Conservation (phyloP, 495 filamentous ascomycete genomes). For the Lophiostoma macrostomum region DNA sequence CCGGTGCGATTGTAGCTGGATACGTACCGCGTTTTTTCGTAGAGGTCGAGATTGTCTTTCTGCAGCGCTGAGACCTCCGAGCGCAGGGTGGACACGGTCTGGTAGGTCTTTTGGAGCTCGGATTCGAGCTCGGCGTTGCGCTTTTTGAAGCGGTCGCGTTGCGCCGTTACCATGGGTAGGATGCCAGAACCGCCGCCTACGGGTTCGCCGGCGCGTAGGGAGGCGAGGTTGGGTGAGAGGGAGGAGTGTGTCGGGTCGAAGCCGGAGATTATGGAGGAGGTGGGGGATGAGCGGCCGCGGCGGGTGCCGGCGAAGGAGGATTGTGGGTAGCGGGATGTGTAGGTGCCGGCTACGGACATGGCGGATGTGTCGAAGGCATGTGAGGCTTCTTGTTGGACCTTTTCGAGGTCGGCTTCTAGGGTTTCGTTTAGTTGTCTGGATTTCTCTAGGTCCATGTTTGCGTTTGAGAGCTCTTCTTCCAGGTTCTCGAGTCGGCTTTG, state of each 20-base stretch:
- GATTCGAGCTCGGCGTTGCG: conserved; percentile 87
- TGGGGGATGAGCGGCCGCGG: conserved; percentile 67
- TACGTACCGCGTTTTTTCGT: conserved; percentile 96
- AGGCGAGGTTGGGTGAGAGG: conserved; percentile 49
- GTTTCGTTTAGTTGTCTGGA: conserved; percentile 79
- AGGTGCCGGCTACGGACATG: conserved; percentile 90
- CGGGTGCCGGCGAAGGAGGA: conserved; percentile 61
- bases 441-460: conserved; percentile 82
- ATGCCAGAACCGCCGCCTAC: conserved; percentile 85
- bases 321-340: conserved; percentile 75
- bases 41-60: conserved; percentile 93
- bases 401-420: conserved; percentile 87
- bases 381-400: conserved; percentile 77
- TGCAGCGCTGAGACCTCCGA: conserved; percentile 90
- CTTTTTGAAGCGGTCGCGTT: conserved; percentile 97
- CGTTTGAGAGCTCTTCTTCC: conserved; percentile 77
- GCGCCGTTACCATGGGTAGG: conserved; percentile 95
- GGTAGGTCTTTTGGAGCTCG: conserved; percentile 79
- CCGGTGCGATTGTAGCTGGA: conserved; percentile 76
- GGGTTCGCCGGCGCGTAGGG: conserved; percentile 63
- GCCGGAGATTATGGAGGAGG: conserved; percentile 95
- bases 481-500: conserved; percentile 74
- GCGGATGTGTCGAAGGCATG: conserved; percentile 81
- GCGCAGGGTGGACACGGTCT: conserved; percentile 77
- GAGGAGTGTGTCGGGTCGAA: conserved; percentile 66